These are phyloP conservation scores for Metschnikowia borealis DNA, from an alignment of 805 yeast species.

Conservation along the genomic window DNA sequence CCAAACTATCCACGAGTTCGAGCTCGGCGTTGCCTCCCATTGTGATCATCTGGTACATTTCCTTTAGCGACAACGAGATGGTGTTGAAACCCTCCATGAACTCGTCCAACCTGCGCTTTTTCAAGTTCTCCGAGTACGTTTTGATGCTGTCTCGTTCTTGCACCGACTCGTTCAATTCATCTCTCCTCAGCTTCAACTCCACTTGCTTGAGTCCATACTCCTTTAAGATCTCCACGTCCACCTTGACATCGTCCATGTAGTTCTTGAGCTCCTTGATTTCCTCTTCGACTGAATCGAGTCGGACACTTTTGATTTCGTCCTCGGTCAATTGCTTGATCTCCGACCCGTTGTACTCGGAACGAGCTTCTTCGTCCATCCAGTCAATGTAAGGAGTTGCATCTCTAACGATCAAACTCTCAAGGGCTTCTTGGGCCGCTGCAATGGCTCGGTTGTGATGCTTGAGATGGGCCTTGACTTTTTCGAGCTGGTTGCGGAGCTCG, in stretches of 20 bases:
- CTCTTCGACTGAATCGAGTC: conserved; percentile 45
- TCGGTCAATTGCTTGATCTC: conserved; percentile 43
- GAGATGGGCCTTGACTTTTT: conserved; percentile 45
- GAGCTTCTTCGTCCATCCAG: conserved; percentile 47
- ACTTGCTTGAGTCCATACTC: conserved; percentile 67
- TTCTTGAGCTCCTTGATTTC: conserved; percentile 54
- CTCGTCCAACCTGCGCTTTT: conserved; percentile 73
- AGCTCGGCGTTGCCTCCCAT: conserved; percentile 99
- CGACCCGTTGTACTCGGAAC: conserved; percentile 30
- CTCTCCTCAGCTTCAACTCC: conserved; percentile 62
- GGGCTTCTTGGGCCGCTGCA: conserved; percentile 34
- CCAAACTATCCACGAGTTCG: conserved; percentile 90
- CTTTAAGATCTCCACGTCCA: conserved; percentile 69
- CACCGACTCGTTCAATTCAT: conserved; percentile 67
- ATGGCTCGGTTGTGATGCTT: conserved; percentile 38
- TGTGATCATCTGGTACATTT: conserved; percentile 97
- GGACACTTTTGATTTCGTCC: conserved; percentile 47
- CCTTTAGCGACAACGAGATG: conserved; percentile 84
- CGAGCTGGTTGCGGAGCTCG: conserved; percentile 61
- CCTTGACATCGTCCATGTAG: conserved; percentile 51
- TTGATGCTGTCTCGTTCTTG: conserved; percentile 60
- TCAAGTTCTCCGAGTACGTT: conserved; percentile 60
- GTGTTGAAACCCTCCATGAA: conserved; percentile 89
- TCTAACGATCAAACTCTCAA: conserved; percentile 45
- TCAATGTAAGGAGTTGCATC: conserved; percentile 49